Conservation (phyloP, 192 early-diverging fungal species). For the Nowakowskiella sp. region DNA sequence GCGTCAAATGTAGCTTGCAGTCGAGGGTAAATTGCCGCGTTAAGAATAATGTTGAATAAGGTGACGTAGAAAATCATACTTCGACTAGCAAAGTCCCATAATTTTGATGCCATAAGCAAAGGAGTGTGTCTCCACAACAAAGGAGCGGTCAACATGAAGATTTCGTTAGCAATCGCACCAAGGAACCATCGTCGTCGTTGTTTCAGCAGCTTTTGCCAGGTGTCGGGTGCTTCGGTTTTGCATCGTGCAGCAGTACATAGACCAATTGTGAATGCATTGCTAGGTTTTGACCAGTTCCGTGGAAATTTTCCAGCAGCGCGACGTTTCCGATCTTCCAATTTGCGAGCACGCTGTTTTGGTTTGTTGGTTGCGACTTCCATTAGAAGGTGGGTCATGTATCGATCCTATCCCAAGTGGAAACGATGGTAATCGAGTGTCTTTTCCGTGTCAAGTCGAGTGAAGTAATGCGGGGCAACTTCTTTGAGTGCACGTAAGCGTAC, state of each 20-base stretch:
- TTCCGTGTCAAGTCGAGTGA: conserved; percentile 21
- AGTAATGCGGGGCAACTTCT: conserved; percentile 24
- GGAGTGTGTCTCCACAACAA: conserved; percentile 20
- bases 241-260: conserved; percentile 29
- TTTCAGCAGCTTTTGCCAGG: conserved; percentile 23
- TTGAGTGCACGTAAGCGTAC: conserved; percentile 20
- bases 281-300: too few relatives aligned
- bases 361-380: conserved; percentile 30
- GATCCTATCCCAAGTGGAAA: conserved; percentile 39
- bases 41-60: conserved; percentile 8
- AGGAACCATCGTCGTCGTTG: conserved; percentile 41
- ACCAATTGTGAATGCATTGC: conserved; percentile 27
- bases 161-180: conserved; percentile 36
- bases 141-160: conserved; percentile 27
- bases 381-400: conserved; percentile 41
- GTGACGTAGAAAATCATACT: conserved; percentile 18
- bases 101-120: conserved; percentile 9
- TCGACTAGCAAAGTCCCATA: conserved; percentile 8
- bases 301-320: too few relatives aligned
- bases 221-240: conserved; percentile 37
- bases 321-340: too few relatives aligned
- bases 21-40: too few relatives aligned
- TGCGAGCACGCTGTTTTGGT: too few relatives aligned
- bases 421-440: conserved; percentile 36
- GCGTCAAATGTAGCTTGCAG: too few relatives aligned